Evolutionary conservation across 495 filamentous ascomycete species (phyloP).

Genomic region (Podospora comata): DNA sequence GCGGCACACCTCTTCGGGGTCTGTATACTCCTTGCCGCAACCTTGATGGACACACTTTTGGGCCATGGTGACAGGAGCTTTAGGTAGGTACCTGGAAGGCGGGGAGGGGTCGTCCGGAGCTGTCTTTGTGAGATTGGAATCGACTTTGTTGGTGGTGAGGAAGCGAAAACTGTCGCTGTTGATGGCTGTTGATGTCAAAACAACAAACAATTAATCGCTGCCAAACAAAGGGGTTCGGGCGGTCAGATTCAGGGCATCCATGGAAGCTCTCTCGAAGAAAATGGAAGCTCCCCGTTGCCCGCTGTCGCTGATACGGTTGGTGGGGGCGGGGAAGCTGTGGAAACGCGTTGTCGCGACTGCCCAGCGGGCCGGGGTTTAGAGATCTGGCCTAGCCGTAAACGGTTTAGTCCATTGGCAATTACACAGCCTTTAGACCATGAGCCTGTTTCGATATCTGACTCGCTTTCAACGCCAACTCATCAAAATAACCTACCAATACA

Average conservation of each 20-base stretch:
- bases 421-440: not conserved
- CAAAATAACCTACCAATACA: not conserved
- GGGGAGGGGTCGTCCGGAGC: not conserved
- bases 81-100: not conserved
- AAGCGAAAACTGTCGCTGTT: not conserved
- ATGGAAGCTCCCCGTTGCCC: slow-evolving; percentile 18
- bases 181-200: not conserved
- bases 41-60: slow-evolving; percentile 95
- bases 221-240: not conserved
- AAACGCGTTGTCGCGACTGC: not conserved
- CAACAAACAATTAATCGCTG: not conserved
- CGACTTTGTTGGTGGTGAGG: not conserved
- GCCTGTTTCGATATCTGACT: not conserved
- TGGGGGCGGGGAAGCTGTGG: slow-evolving; percentile 19
- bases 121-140: not conserved
- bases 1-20: slow-evolving; percentile 78
- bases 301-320: slow-evolving; percentile 13
- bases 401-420: not conserved
- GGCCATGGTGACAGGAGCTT: slow-evolving; percentile 53
- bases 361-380: slow-evolving; percentile 1
- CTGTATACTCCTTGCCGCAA: slow-evolving; percentile 83
- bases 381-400: not conserved
- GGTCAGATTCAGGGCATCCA: not conserved
- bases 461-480: not conserved
- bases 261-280: slow-evolving; percentile 22